phyloP scores from a whole-genome alignment of 1,284 basidiomycete species.

The Sporisorium reilianum region DNA sequence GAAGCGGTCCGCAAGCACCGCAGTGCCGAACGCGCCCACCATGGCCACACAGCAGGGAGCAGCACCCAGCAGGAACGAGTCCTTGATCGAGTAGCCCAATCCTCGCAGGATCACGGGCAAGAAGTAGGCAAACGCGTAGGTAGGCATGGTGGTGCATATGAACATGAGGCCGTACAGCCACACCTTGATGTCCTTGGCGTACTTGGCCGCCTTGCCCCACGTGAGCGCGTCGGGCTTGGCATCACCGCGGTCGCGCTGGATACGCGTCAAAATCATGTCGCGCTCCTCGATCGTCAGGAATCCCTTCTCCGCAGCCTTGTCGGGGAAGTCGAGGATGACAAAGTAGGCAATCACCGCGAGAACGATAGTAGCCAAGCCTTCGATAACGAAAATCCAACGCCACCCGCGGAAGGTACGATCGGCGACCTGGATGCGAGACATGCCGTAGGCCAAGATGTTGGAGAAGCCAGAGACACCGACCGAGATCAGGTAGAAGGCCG shows the following conservation, averaged over 20 bases:
- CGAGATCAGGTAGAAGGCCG: conserved; percentile 70
- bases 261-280: conserved; percentile 69
- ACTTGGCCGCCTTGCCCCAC: conserved; percentile 64
- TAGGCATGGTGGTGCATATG: conserved; percentile 57
- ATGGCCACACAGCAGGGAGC: conserved; percentile 69
- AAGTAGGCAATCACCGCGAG: conserved; percentile 54
- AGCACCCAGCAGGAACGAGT: conserved; percentile 65
- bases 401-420: conserved; percentile 58
- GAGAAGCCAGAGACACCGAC: conserved; percentile 70
- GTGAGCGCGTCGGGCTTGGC: conserved; percentile 70
- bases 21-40: conserved; percentile 67
- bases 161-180: conserved; percentile 71
- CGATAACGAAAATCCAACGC: conserved; percentile 63
- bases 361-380: conserved; percentile 50
- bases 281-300: conserved; percentile 71
- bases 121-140: conserved; percentile 67
- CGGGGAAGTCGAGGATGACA: conserved; percentile 71
- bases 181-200: conserved; percentile 70
- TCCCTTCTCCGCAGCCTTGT: conserved; percentile 68
- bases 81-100: conserved; percentile 67
- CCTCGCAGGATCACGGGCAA: conserved; percentile 70
- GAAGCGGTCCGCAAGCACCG: conserved; percentile 69
- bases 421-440: conserved; percentile 35
- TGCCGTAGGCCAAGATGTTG: conserved; percentile 70
- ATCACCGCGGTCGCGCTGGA: conserved; percentile 72